Evolutionary conservation across 306 rosid species (phyloP).

Genomic region (Cucumis hystrix): DNA sequence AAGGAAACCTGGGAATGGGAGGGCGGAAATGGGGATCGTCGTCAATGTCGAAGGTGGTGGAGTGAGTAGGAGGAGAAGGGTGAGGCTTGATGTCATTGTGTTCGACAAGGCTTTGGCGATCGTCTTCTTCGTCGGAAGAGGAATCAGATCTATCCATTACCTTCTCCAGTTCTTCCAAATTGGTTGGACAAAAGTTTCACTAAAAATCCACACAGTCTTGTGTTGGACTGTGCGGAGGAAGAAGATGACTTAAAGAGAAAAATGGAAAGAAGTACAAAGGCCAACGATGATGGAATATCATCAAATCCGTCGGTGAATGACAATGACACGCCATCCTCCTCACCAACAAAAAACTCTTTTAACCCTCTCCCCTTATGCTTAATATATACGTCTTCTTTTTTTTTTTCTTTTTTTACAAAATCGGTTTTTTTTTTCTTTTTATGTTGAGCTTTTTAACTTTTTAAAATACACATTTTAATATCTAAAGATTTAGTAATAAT

Average conservation of each 20-base stretch:
- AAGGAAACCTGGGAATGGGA: constrained; percentile 14
- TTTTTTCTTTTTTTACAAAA: too few relatives aligned
- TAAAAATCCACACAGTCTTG: neutral
- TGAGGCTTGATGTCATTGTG: constrained; percentile 41
- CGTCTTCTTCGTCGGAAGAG: constrained; percentile 79
- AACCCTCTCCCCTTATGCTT: neutral
- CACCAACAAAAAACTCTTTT: neutral
- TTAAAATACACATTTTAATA: too few relatives aligned
- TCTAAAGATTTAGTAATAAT: too few relatives aligned
- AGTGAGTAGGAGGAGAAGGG: constrained; percentile 14
- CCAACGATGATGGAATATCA: neutral
- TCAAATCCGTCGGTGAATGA: neutral
- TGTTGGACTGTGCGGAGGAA: neutral
- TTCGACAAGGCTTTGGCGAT: constrained; percentile 49
- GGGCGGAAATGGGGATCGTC: constrained; percentile 7
- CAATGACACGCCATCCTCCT: neutral
- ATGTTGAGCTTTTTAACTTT: too few relatives aligned
- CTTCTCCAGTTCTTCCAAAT: neutral
- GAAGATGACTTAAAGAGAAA: neutral
- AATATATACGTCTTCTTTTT: neutral
- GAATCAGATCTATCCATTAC: constrained; percentile 35
- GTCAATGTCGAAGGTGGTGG: constrained; percentile 40
- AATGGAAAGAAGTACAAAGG: neutral
- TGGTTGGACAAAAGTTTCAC: neutral
- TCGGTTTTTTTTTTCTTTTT: too few relatives aligned